Evolutionary conservation across 257 asterid species (phyloP).

Genomic region (Solanum dulcamara): DNA sequence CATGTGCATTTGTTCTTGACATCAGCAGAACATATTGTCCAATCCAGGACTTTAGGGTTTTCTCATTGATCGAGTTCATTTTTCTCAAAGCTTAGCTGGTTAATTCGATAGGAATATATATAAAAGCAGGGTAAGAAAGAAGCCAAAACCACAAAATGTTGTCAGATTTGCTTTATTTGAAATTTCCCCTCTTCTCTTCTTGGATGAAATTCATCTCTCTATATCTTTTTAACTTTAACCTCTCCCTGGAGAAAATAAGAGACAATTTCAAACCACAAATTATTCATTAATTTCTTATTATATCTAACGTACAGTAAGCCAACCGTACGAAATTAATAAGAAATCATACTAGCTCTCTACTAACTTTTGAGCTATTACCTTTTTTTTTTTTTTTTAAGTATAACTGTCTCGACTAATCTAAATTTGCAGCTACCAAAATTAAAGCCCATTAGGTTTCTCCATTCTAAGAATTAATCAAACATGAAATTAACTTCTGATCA

Average conservation of each 20-base stretch:
- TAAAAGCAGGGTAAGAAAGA: background rate
- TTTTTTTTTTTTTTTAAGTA: background rate
- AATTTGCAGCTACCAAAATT: background rate
- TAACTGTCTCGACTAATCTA: background rate
- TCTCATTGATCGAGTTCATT: constrained; percentile 7
- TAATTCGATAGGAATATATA: background rate
- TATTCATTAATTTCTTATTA: background rate
- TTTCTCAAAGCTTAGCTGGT: background rate
- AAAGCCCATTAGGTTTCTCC: background rate
- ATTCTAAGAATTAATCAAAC: background rate
- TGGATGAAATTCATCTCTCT: background rate
- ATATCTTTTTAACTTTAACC: background rate
- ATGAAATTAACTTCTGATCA: background rate
- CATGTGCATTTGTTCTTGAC: background rate
- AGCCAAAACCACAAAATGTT: background rate
- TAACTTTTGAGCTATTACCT: background rate
- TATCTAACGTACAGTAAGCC: background rate
- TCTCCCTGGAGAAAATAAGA: background rate
- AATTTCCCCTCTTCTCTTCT: background rate
- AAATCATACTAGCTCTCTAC: background rate
- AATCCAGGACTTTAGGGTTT: constrained; percentile 28
- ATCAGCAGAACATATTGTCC: background rate
- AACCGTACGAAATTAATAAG: background rate
- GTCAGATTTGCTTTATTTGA: background rate
- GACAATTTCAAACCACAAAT: background rate